Evolutionary conservation across 2,329 filamentous ascomycete species (phyloP).

Genomic region (Byssoonygena ceratinophila): DNA sequence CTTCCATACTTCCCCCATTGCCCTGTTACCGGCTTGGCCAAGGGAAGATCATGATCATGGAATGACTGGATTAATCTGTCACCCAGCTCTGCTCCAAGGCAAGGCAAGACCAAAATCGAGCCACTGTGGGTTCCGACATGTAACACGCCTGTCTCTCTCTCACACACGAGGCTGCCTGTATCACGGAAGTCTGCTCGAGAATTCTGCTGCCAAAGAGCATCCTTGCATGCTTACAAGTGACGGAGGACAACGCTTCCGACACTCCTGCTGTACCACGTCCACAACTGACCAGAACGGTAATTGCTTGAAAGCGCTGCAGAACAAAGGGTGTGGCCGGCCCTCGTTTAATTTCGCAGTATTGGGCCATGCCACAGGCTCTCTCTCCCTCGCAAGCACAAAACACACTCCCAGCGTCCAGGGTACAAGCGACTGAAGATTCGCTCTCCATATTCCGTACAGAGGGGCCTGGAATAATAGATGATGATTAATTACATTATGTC

Average conservation of each 20-base stretch:
- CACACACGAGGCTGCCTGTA: background rate
- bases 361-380: background rate
- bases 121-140: too few species aligned
- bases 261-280: background rate
- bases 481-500: background rate
- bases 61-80: too few species aligned
- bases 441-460: too few species aligned
- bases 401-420: background rate
- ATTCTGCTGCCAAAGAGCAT: background rate
- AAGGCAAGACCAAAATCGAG: too few species aligned
- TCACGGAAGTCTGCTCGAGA: background rate
- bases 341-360: conserved; percentile 6
- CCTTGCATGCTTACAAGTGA: background rate
- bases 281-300: background rate
- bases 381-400: background rate
- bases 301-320: background rate
- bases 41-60: background rate
- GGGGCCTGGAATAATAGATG: background rate
- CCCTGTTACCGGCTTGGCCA: background rate
- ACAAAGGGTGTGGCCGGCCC: background rate
- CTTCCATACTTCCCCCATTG: background rate
- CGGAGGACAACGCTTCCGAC: background rate
- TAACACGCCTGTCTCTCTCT: background rate
- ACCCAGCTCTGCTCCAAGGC: too few species aligned
- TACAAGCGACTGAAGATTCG: background rate